These are phyloP conservation scores for Phycomyces blakesleeanus DNA, from an alignment of 192 early-diverging fungal genomes.

Conservation along the genomic window DNA sequence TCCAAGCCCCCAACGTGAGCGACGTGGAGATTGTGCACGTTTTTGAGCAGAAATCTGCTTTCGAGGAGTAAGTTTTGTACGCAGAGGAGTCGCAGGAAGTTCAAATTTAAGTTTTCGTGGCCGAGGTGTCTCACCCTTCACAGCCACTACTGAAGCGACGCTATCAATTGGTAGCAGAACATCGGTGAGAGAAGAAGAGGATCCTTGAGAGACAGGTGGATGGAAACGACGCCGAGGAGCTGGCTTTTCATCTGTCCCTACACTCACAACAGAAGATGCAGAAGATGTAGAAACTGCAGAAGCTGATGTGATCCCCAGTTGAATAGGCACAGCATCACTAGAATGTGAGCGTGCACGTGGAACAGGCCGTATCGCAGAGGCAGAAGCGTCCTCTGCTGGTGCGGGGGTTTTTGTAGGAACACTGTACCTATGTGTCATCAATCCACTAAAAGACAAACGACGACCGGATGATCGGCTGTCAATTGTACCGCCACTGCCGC, in stretches of 20 bases:
- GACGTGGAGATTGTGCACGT: neutral
- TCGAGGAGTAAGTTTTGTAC: slow-evolving; percentile 8
- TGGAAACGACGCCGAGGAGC: neutral
- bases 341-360: neutral
- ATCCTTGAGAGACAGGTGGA: slow-evolving; percentile 7
- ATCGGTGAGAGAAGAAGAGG: slow-evolving; percentile 22
- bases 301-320: neutral
- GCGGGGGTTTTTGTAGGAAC: neutral
- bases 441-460: slow-evolving; percentile 4
- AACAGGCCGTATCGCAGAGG: neutral
- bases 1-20: slow-evolving; percentile 10
- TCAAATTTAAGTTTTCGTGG: slow-evolving; percentile 21
- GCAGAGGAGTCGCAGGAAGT: slow-evolving; percentile 9
- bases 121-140: neutral
- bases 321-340: neutral
- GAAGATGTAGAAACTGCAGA: neutral
- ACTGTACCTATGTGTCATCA: slow-evolving; percentile 6
- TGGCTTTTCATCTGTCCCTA: slow-evolving; percentile 4
- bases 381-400: neutral
- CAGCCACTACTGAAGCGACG: neutral
- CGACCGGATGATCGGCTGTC: neutral
- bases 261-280: neutral
- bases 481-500: neutral
- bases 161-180: slow-evolving; percentile 18
- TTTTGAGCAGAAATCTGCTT: neutral